Percentiles rank a stretch among this genome's conserved stretches.
These are phyloP conservation scores for Endocladia muricata DNA, from an alignment of 31 red algal species.

Conservation along the genomic window DNA sequence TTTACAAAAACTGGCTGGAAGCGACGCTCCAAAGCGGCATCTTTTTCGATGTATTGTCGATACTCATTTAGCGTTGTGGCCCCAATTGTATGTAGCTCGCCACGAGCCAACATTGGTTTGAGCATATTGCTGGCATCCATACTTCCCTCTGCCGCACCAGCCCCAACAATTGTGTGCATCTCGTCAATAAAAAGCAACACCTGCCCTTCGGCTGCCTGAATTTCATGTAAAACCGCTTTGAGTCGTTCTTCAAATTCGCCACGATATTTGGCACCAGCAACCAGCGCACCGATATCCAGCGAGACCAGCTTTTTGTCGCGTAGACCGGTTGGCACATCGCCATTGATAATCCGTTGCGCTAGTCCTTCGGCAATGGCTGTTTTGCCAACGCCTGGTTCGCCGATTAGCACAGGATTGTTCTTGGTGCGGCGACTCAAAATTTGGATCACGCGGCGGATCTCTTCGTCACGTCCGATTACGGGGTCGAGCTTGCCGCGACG, in stretches of 20 bases:
- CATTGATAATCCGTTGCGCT: conserved; percentile 93
- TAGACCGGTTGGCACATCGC: conserved; percentile 88
- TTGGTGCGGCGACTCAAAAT: conserved; percentile 94
- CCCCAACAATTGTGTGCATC: conserved; percentile 98
- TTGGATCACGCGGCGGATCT: conserved; percentile 94
- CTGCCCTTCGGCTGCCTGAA: conserved; percentile 68
- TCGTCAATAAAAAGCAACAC: conserved; percentile 99
- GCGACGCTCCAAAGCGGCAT: conserved; percentile 97
- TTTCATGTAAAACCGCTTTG: conserved; percentile 96
- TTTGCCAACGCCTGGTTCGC: conserved; percentile 99
- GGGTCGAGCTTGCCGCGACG: conserved; percentile 86
- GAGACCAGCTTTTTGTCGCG: conserved; percentile 65
- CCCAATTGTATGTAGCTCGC: conserved; percentile 98
- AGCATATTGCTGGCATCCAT: conserved; percentile 99
- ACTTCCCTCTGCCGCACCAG: conserved; percentile 95
- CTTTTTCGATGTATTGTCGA: conserved; percentile 99
- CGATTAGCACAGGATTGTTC: conserved; percentile 98
- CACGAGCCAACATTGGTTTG: conserved; percentile 97
- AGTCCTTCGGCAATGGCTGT: conserved; percentile 99
- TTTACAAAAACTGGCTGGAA: conserved; percentile 97
- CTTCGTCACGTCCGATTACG: conserved; percentile 98
- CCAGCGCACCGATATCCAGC: conserved; percentile 93
- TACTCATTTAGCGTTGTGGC: conserved; percentile 99
- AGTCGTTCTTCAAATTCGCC: conserved; percentile 99
- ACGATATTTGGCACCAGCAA: conserved; percentile 98